These are phyloP conservation scores for Populus davidiana DNA, from an alignment of 345 rosid genomes.

Conservation along the genomic window DNA sequence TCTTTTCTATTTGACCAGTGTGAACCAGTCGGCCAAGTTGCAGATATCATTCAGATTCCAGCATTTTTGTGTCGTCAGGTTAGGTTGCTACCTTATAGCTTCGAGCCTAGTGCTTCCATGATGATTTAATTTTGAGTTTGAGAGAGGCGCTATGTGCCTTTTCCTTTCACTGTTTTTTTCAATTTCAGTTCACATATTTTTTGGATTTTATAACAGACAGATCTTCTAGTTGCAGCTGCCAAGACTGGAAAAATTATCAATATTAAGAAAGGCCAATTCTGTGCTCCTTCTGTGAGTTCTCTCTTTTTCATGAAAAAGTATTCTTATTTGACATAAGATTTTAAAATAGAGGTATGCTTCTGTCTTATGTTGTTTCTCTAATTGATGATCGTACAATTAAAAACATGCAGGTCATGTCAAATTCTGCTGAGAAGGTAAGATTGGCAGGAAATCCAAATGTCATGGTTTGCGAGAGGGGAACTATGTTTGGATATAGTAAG, in stretches of 20 bases:
- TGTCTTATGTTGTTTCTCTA: slow-evolving; percentile 2
- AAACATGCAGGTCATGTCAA: slow-evolving; percentile 70
- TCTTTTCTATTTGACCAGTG: slow-evolving; percentile 47
- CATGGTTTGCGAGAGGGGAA: slow-evolving; percentile 97
- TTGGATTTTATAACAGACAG: slow-evolving; percentile 55
- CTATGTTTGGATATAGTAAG: slow-evolving; percentile 99
- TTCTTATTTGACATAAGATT: slow-evolving; percentile 7
- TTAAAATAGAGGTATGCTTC: neutral
- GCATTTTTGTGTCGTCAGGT: slow-evolving; percentile 98
- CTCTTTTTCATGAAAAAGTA: slow-evolving; percentile 12
- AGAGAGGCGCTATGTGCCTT: neutral
- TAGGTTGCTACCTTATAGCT: slow-evolving; percentile 8
- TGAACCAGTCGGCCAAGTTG: slow-evolving; percentile 79
- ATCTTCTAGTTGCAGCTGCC: slow-evolving; percentile 94
- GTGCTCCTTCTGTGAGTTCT: slow-evolving; percentile 81
- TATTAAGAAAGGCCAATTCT: slow-evolving; percentile 94
- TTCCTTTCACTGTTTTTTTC: slow-evolving; percentile 16
- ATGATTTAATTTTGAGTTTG: slow-evolving; percentile 1
- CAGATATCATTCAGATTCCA: slow-evolving; percentile 95
- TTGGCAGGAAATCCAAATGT: slow-evolving; percentile 92
- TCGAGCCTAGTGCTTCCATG: slow-evolving; percentile 6
- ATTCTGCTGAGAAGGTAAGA: slow-evolving; percentile 86
- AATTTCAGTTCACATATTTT: neutral
- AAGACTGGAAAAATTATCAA: slow-evolving; percentile 89
- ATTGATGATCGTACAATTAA: slow-evolving; percentile 10